A percentile compares a stretch with the other conserved stretches of the same genome.
phyloP scores from a whole-genome alignment of 306 rosid species.

The Heteromeles arbutifolia region DNA sequence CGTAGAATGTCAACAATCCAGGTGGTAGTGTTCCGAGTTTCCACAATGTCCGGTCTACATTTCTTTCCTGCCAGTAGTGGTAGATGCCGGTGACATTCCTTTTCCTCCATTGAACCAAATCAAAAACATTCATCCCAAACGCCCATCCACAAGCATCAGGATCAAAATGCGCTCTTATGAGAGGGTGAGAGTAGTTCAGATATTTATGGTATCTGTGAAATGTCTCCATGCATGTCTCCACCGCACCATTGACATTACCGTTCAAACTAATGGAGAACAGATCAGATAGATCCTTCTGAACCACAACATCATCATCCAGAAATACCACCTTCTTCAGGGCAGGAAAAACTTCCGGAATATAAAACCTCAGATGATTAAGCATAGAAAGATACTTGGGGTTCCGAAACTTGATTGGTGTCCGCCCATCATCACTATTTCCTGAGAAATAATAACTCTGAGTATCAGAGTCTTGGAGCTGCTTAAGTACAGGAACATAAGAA shows the following conservation, averaged over 20 bases:
- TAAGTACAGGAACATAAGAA: constrained; percentile 86
- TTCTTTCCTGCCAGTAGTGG: constrained; percentile 89
- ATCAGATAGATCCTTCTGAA: constrained; percentile 70
- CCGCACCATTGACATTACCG: constrained; percentile 79
- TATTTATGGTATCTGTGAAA: constrained; percentile 89
- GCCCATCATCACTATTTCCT: constrained; percentile 54
- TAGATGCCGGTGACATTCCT: constrained; percentile 85
- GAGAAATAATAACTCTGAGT: constrained; percentile 83
- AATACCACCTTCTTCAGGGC: constrained; percentile 69
- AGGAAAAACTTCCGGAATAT: constrained; percentile 89
- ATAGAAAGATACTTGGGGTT: constrained; percentile 88
- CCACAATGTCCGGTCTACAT: constrained; percentile 78
- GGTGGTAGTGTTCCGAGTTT: constrained; percentile 94
- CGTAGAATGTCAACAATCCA: constrained; percentile 78
- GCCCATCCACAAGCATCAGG: constrained; percentile 99
- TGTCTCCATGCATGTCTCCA: constrained; percentile 95
- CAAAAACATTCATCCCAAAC: constrained; percentile 86
- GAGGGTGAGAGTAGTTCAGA: constrained; percentile 82
- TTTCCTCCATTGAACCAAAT: constrained; percentile 85
- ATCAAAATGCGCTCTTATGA: constrained; percentile 70
- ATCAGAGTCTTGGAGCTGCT: constrained; percentile 91
- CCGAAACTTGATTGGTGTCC: constrained; percentile 86
- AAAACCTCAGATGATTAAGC: constrained; percentile 88
- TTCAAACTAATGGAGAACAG: constrained; percentile 71
- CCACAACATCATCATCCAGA: constrained; percentile 83